Base-by-base conservation (phyloP, 805 yeast species). In the Ogataea ramenticola region DNA sequence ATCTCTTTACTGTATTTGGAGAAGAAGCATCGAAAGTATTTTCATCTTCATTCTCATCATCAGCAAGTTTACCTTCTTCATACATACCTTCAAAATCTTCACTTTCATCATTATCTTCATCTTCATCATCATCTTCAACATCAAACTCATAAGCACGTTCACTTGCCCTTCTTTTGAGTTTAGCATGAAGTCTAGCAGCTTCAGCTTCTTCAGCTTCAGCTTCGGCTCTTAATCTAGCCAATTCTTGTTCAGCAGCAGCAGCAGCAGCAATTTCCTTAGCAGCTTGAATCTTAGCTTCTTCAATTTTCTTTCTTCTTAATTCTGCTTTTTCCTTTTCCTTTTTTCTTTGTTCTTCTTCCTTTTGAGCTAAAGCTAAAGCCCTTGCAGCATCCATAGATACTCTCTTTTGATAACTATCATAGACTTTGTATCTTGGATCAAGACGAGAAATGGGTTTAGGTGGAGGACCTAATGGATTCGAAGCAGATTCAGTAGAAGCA, bases 371-470 rank as follows among this genome's bases (percentile, higher is more conserved):
- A 40, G 48, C 44, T 51, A 52, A 43, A 43, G 59, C 31, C 60
- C 67, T 53, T 59, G 64, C 45, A 61, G 75, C 56, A 62, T 74
- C 53, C 65, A 66, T 45, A 65, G 79, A 51, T 59, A 60, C 46
- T 60, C 72, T 54, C 62, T 61, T 60, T 64, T 71, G 61, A 43
- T 61, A 65, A 36, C 56, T 70, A 48, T 75, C 77, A 53, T 72
- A 74, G 3, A 73, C 75, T 30, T 63, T 62, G 70, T 74, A 74
- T 47, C 79, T 66, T 24, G 82, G 82, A 56, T 77, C 82, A 42
- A 77, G 64, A 47, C 73, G 68, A 1, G 81, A 75, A 15, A 74
- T 72, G 7, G 82, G 82, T 46, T 78, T 67, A 46, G 80, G 70
- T 3, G 79, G 72, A 34, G 75, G 67, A 27, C 40, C 40, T 15